A percentile compares a stretch with the other conserved stretches of the same genome.
phyloP scores from a whole-genome alignment of 1,139 yeast genomes.

The Arxiozyma slooffiae region DNA sequence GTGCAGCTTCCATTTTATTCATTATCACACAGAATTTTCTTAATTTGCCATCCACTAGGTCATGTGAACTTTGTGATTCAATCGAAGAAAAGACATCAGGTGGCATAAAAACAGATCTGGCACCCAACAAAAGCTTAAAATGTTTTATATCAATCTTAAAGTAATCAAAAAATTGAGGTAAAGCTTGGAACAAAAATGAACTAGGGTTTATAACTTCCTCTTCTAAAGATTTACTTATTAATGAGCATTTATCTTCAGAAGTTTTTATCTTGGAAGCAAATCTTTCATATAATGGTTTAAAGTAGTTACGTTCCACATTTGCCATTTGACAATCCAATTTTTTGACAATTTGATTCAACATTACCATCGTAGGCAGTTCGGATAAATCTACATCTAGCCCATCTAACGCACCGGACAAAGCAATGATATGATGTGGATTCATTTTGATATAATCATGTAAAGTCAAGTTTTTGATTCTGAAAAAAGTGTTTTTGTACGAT shows the following conservation, averaged over 20 bases:
- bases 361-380: conserved; percentile 29
- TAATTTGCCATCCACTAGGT: conserved; percentile 36
- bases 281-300: conserved; percentile 33
- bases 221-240: conserved; percentile 31
- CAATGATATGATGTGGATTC: conserved; percentile 6
- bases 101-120: conserved; percentile 52
- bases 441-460: conserved; percentile 6
- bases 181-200: conserved; percentile 31
- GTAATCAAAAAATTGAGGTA: conserved; percentile 43
- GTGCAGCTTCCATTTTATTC: conserved; percentile 20
- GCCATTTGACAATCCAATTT: conserved; percentile 21
- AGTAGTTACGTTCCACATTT: conserved; percentile 24
- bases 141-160: conserved; percentile 31
- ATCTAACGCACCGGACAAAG: conserved; percentile 16
- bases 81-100: conserved; percentile 32
- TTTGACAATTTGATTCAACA: conserved; percentile 27
- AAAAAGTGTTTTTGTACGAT: conserved; percentile 17
- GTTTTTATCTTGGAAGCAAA: conserved; percentile 40
- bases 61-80: conserved; percentile 34
- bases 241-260: conserved; percentile 39
- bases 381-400: conserved; percentile 26
- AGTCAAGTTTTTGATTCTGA: conserved; percentile 16
- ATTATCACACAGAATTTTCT: conserved; percentile 31
- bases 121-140: conserved; percentile 39
- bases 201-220: conserved; percentile 24